Base-by-base conservation (phyloP, 179 eudicot species). In the Amaranthus tricolor region DNA sequence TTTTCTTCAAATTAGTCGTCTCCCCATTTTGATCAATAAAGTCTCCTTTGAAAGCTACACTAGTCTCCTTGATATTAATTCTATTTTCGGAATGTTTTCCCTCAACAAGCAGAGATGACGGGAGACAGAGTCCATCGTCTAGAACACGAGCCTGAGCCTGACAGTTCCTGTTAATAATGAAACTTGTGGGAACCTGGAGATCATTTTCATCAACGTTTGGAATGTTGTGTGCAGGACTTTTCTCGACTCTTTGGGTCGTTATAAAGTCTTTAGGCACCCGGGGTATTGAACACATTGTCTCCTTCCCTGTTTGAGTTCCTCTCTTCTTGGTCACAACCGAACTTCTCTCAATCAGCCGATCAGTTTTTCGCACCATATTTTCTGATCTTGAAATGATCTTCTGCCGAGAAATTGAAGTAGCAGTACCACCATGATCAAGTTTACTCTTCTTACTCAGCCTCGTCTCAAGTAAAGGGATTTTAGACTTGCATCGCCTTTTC, bases 401-500 rank as follows among this genome's bases (percentile, higher is more conserved):
- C 40, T 31, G 40, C 40, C 40, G 40, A 2, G 40, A 31, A 31
- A 31, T 31, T 31, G 40, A 31, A 31, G 40, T 31, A 31, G 40
- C 40, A 31, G 79, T 52, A 69, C 61, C 76, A 49, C 57, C 74
- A 47, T 65, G 24, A 51, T 71, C 84, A 44, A 53, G 2, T 59
- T 82, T 82, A 64, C 49, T 16, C 68, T 44, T 82, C 62, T 83
- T 80, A 62, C 14, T 61, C 40, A 31, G 40, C 76, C 44, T 74
- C 70, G 67, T 83, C 77, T 77, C 83, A 65, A 43, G 47, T 68
- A 74, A 62, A 15, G 71, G 77, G 40, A 56, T 69, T 71, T 65
- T 80, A 59, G 75, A 61, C 73, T 69, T 82, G 66, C 58, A 52
- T 40, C 72, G 76, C 9, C 76, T 74, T 74, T 79, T 79, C 3